Evolutionary conservation across 2,329 filamentous ascomycete species (phyloP).

Genomic region (Phoma sp.): DNA sequence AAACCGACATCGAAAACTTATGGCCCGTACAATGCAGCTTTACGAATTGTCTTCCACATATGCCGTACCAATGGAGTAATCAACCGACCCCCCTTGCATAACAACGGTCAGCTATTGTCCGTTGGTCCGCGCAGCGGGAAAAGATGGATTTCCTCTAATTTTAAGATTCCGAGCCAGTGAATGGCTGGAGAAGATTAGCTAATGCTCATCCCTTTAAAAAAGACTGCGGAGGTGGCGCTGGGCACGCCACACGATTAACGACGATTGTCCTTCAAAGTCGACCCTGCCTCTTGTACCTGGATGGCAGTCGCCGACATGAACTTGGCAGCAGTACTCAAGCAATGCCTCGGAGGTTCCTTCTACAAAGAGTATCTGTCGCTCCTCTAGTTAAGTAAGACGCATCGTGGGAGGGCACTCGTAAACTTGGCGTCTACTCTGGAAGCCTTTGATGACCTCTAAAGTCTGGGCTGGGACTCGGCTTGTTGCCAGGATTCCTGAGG

Average conservation of each 20-base stretch:
- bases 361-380: too few relatives aligned
- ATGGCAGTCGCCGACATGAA: too few relatives aligned
- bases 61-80: background rate
- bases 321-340: too few relatives aligned
- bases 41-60: background rate
- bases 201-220: background rate
- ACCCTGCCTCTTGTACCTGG: too few relatives aligned
- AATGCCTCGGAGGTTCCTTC: too few relatives aligned
- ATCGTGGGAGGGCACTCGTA: too few relatives aligned
- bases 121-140: background rate
- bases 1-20: background rate
- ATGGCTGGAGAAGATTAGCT: background rate
- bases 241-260: background rate
- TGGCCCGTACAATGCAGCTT: background rate
- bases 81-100: conserved; percentile 9
- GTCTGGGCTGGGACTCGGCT: too few relatives aligned
- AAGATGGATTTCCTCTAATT: background rate
- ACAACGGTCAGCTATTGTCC: background rate
- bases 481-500: too few relatives aligned
- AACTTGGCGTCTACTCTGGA: too few relatives aligned
- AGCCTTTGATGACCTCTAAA: too few relatives aligned
- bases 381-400: too few relatives aligned
- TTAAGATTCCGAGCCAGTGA: background rate
- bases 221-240: background rate
- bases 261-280: conserved; percentile 4